Evolutionary conservation across 1,139 yeast species (phyloP), one percentile per base, ranked within the genome.

Genomic region (Geotrichum carabidarum): DNA sequence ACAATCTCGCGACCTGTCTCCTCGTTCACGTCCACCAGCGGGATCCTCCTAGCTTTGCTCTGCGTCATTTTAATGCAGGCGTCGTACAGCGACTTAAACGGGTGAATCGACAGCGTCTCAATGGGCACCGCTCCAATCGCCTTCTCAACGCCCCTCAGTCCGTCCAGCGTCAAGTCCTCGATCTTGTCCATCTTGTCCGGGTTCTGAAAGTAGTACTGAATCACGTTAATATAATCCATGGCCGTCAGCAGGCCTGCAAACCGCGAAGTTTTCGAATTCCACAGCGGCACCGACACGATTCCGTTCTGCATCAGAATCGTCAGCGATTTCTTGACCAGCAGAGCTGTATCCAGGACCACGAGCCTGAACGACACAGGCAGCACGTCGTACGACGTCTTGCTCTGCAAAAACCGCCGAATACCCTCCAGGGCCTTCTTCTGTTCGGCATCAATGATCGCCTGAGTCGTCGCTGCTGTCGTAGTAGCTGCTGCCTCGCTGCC

Each of bases 191-290:
- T 86, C 69, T 88, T 84, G 62, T 90, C 96, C 0, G 96, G 96
- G 64, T 81, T 84, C 63, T 89, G 95, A 66, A 90, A 86, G 71
- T 91, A 93, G 72, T 93, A 93, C 68, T 93, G 96, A 60, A 94
- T 89, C 50, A 93, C 98, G 65, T 93, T 93, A 62, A 93, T 87
- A 69, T 91, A 94, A 73, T 94, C 99, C 45, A 88, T 81, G 34
- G 95, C 84, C 2, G 98, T 93, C 67, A 94, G 76, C 59, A 94
- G 78, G 3, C 99, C 99, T 1, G 98, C 98, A 74, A 93, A 94
- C 63, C 88, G 78, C 18, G 95, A 86, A 5, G 87, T 84, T 66
- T 85, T 81, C 57, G 90, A 86, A 70, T 93, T 88, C 99, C 99
- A 94, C 58, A 94, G 76, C 2, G 99, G 99, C 2, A 99, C 99